Evolutionary conservation across 1,284 basidiomycete genomes (phyloP).

Genomic region (Ustilago xerochloae): DNA sequence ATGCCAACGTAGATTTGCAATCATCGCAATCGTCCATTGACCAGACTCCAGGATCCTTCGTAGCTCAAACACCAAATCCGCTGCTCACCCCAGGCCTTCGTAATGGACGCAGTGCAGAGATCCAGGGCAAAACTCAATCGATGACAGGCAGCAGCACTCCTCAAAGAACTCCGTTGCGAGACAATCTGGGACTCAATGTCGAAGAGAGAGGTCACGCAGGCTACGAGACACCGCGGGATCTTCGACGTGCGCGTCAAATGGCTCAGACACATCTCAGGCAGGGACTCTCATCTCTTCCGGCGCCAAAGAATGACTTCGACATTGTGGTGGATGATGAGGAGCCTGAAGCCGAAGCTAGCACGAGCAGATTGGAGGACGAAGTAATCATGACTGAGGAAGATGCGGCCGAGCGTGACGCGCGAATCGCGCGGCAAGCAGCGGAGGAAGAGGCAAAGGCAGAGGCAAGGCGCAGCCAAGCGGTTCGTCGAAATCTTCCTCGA

Average conservation of each 20-base stretch:
- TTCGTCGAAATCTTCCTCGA: slow-evolving; percentile 86
- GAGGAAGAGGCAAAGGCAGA: slow-evolving; percentile 80
- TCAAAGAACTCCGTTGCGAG: slow-evolving; percentile 89
- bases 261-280: slow-evolving; percentile 75
- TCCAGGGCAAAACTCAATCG: not conserved
- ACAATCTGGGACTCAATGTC: slow-evolving; percentile 86
- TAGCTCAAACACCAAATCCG: slow-evolving; percentile 93
- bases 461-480: slow-evolving; percentile 82
- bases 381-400: slow-evolving; percentile 71
- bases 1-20: slow-evolving; percentile 81
- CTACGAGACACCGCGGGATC: slow-evolving; percentile 52
- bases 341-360: slow-evolving; percentile 12
- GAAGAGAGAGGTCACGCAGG: slow-evolving; percentile 32
- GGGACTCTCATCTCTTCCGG: slow-evolving; percentile 85
- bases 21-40: slow-evolving; percentile 1
- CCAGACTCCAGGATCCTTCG: slow-evolving; percentile 6
- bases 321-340: slow-evolving; percentile 78
- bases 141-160: slow-evolving; percentile 71
- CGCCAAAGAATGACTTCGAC: slow-evolving; percentile 98
- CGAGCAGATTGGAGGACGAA: slow-evolving; percentile 12
- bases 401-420: slow-evolving; percentile 89
- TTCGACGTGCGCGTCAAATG: slow-evolving; percentile 33
- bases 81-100: slow-evolving; percentile 76
- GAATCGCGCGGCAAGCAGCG: slow-evolving; percentile 74
- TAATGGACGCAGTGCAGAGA: slow-evolving; percentile 16